Evolutionary conservation across 2,329 filamentous ascomycete genomes (phyloP).

Genomic region (Exophiala lecanii-corni): DNA sequence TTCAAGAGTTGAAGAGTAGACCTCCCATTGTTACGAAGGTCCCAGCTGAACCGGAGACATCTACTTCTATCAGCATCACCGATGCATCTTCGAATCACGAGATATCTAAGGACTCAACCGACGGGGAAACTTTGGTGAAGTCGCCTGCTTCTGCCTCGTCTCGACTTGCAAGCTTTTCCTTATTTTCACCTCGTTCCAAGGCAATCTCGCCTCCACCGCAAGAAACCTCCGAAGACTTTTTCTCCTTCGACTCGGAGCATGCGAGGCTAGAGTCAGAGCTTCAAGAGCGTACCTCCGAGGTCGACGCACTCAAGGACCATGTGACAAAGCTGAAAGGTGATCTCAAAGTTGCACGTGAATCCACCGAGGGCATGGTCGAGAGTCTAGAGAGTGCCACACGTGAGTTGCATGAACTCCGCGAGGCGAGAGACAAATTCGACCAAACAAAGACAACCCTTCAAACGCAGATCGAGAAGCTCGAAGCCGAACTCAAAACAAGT

Average conservation of each 20-base stretch:
- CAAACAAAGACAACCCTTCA: constrained; percentile 39
- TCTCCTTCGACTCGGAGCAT: constrained; percentile 86
- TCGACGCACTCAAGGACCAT: constrained; percentile 65
- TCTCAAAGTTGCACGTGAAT: constrained; percentile 66
- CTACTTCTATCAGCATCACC: not conserved
- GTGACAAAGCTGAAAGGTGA: constrained; percentile 66
- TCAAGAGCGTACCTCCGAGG: constrained; percentile 64
- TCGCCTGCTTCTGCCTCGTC: constrained; percentile 34
- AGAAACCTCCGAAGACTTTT: constrained; percentile 65
- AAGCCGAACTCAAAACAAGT: constrained; percentile 28
- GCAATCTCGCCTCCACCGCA: constrained; percentile 31
- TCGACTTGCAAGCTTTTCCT: constrained; percentile 33
- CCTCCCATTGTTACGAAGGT: constrained; percentile 32
- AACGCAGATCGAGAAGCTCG: constrained; percentile 41
- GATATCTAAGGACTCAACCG: constrained; percentile 15
- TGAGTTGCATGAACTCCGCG: constrained; percentile 55
- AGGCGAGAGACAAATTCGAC: constrained; percentile 48
- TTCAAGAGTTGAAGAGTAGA: constrained; percentile 49
- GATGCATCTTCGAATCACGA: not conserved
- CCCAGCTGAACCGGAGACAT: constrained; percentile 13
- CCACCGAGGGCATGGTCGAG: constrained; percentile 59
- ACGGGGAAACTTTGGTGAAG: constrained; percentile 23
- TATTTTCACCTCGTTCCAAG: constrained; percentile 37
- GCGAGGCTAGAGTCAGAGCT: constrained; percentile 74
- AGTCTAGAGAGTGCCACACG: constrained; percentile 64